Evolutionary conservation across 345 rosid genomes (phyloP).

Genomic region (Eucalyptus dawsonii): DNA sequence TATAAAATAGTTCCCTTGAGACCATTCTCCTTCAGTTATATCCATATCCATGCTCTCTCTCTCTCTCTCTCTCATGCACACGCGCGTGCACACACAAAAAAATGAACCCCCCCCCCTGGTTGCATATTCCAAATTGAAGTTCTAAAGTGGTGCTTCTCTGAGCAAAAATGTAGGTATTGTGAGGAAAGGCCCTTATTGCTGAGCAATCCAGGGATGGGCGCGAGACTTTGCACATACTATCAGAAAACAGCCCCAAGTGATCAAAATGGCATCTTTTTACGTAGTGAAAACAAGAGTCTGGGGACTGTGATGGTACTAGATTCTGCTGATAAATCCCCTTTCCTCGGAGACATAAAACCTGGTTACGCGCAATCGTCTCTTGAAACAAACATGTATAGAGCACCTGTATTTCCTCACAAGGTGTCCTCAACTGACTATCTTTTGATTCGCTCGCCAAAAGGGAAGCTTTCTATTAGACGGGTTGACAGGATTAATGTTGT

Average conservation of each 20-base stretch:
- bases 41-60: background rate
- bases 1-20: background rate
- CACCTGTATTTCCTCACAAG: slow-evolving; percentile 80
- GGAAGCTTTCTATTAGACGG: slow-evolving; percentile 89
- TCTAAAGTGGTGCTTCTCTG: background rate
- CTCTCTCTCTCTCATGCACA: background rate
- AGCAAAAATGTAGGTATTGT: slow-evolving; percentile 48
- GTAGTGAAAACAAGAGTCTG: slow-evolving; percentile 40
- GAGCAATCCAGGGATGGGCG: slow-evolving; percentile 95
- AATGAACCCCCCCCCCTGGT: no score
- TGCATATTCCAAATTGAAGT: background rate
- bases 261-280: slow-evolving; percentile 47
- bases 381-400: slow-evolving; percentile 92
- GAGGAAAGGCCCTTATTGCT: slow-evolving; percentile 93
- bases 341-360: slow-evolving; percentile 84
- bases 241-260: slow-evolving; percentile 72
- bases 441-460: slow-evolving; percentile 88
- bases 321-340: slow-evolving; percentile 87
- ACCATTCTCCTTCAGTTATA: background rate
- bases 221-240: slow-evolving; percentile 82
- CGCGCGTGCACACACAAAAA: accelerated
- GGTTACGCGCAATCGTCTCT: slow-evolving; percentile 79
- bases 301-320: slow-evolving; percentile 71
- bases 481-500: slow-evolving; percentile 83
- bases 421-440: slow-evolving; percentile 80